Evolutionary conservation across 176 grass and related monocot genomes (phyloP).

Genomic region (sorghum (Sorghum bicolor)): DNA sequence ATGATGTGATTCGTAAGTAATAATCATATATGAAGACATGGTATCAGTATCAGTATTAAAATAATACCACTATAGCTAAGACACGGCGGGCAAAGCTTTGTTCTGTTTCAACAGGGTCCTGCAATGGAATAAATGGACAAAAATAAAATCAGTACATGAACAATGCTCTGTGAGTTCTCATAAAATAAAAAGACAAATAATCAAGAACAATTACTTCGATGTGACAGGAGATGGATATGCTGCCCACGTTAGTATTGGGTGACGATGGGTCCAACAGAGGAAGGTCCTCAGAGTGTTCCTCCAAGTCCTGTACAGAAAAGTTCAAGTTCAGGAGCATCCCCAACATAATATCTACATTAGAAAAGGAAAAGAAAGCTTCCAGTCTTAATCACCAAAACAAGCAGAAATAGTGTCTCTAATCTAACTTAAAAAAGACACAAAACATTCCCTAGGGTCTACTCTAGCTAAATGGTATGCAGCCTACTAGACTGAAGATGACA

Average conservation of each 20-base stretch:
- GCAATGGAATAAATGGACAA: conserved; percentile 27
- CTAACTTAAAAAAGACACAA: not conserved
- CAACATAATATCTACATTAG: not conserved
- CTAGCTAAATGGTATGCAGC: not conserved
- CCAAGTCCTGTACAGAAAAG: conserved; percentile 54
- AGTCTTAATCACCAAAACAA: not conserved
- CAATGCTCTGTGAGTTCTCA: not conserved
- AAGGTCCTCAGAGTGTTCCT: conserved; percentile 65
- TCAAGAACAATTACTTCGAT: conserved; percentile 42
- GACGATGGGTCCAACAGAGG: conserved; percentile 78
- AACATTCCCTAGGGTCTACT: not conserved
- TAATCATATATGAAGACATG: conserved; percentile 13
- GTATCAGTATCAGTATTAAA: not conserved
- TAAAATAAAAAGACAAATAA: not conserved
- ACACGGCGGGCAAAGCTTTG: conserved; percentile 80
- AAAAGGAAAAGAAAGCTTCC: not conserved
- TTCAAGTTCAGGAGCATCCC: conserved; percentile 9
- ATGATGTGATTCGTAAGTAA: not conserved
- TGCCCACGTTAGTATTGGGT: conserved; percentile 53
- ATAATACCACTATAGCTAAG: conserved; percentile 73
- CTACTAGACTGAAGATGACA: not conserved
- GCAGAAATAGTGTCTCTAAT: not conserved
- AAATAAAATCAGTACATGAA: conserved; percentile 17
- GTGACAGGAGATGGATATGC: conserved; percentile 64
- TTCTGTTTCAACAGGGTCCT: conserved; percentile 93